Evolutionary conservation across 106 monocot genomes (phyloP).

Genomic region (Dendrobium nobile): DNA sequence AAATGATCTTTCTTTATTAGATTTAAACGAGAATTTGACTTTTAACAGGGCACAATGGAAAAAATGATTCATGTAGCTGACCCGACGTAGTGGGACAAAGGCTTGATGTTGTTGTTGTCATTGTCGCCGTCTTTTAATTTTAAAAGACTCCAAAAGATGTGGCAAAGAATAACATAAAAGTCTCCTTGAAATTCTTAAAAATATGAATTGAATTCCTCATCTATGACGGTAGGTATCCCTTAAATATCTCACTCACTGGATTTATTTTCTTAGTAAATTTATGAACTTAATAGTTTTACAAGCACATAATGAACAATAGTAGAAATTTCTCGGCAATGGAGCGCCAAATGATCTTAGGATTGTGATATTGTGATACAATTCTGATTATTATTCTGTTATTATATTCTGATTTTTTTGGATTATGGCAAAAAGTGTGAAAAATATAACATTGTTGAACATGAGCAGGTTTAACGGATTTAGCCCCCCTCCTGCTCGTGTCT

Average conservation of each 20-base stretch:
- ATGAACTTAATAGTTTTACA: background rate
- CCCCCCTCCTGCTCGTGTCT: constrained; percentile 88
- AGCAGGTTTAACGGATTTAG: constrained; percentile 69
- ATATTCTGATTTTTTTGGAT: background rate
- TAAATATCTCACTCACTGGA: background rate
- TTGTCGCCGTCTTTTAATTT: too few relatives aligned
- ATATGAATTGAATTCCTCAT: too few relatives aligned
- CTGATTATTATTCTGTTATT: background rate
- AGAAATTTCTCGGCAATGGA: background rate
- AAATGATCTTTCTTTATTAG: too few relatives aligned
- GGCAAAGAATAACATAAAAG: background rate
- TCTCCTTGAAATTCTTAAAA: background rate
- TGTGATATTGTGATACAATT: background rate
- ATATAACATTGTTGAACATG: constrained; percentile 2
- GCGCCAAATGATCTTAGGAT: background rate
- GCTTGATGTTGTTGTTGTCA: too few relatives aligned
- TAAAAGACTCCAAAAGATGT: background rate
- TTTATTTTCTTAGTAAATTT: background rate
- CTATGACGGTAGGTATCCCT: too few relatives aligned
- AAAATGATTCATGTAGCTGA: too few relatives aligned
- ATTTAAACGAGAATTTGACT: too few relatives aligned
- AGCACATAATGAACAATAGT: background rate
- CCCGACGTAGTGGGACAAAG: too few relatives aligned
- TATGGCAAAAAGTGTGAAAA: background rate
- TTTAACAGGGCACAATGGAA: too few relatives aligned